phyloP scores from a whole-genome alignment of 2,329 filamentous ascomycete species.

The Sordariomycetes sp. region DNA sequence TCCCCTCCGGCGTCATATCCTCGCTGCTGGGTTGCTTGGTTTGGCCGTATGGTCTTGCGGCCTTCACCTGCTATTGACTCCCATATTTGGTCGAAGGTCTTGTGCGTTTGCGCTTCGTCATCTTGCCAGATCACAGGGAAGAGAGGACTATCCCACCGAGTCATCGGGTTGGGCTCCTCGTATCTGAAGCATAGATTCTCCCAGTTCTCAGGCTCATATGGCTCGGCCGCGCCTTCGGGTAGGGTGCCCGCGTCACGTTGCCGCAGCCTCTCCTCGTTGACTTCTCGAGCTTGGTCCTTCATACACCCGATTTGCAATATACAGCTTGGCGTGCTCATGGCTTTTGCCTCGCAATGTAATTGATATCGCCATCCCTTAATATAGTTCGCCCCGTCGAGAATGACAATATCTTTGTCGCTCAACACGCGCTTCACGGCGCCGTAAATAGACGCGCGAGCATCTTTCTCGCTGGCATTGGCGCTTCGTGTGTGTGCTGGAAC shows the following conservation, averaged over 20 bases:
- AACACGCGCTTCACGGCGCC: constrained; percentile 71
- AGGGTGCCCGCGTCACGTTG: constrained; percentile 5
- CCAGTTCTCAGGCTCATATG: constrained; percentile 53
- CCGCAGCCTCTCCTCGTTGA: constrained; percentile 51
- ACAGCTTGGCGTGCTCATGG: constrained; percentile 64
- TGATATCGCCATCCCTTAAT: constrained; percentile 89
- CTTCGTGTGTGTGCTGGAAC: constrained; percentile 54
- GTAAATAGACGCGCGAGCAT: constrained; percentile 67
- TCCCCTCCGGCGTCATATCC: constrained; percentile 57
- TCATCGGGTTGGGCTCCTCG: constrained; percentile 81
- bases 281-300: constrained; percentile 37
- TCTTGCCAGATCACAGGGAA: constrained; percentile 76
- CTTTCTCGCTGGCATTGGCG: constrained; percentile 69
- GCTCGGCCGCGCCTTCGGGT: constrained; percentile 18
- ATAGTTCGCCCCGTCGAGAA: constrained; percentile 76
- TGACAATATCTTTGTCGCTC: constrained; percentile 63
- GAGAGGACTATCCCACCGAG: constrained; percentile 73
- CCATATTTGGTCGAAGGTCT: constrained; percentile 61
- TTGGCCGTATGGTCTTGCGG: constrained; percentile 59
- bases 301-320: constrained; percentile 58
- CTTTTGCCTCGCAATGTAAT: constrained; percentile 77
- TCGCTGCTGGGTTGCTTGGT: constrained; percentile 62
- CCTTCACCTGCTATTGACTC: constrained; percentile 58
- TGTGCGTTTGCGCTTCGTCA: constrained; percentile 44
- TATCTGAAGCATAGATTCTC: constrained; percentile 75